Base-by-base conservation (phyloP, 2,329 filamentous ascomycete genomes). In the Colletotrichum eleusines region DNA sequence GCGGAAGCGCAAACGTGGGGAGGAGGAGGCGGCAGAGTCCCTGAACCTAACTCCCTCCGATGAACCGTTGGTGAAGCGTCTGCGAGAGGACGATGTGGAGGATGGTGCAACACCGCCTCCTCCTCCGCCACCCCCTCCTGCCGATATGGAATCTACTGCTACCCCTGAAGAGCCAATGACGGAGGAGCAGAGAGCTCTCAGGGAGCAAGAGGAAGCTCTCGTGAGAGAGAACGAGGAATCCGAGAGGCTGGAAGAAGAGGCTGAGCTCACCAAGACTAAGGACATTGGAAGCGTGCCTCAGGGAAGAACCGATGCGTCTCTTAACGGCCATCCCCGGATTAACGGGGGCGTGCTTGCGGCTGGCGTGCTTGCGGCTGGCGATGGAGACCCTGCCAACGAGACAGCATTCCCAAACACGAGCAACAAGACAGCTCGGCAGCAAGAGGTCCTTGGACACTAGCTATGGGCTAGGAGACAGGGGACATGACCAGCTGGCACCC, bases 1-100 rank as follows among this genome's bases (percentile, higher is more conserved):
- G 33, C 82, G 87, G 59, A 94, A 94, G 79, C 88, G 92, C 12
- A 94, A 94, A 79, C 86, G 91, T 58, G 83, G 84, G 9, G 84
- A 84, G 12, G 84, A 84, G 6, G 83, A 82, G n/a, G 76, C 77
- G 6, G 74, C 73, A 44, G 83, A 81, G 20, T 85, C 85, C 35
- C 81, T 83, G 1, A 82, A 80, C 46, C 76, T 80, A 48, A 87
- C 86, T 1, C 87, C 88, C 1, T 84, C 83, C 1, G 90, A 91
- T 74, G 83, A 84, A n/a, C 87, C 87, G 28, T 86, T 84, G 46
- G 78, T 85, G 35, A 89, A 89, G 79, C 83, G 85, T 16, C 71
- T 86, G 62, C 86, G 85, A 73, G 85, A 87, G 64, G 82, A 84
- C 16, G 84, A 85, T 28, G 70, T 71, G 42, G 76, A 76, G 57